A percentile compares a stretch with the other conserved stretches of the same genome.
Evolutionary conservation across 2,329 filamentous ascomycete species (phyloP).

Genomic region (Microascus cirrosus): DNA sequence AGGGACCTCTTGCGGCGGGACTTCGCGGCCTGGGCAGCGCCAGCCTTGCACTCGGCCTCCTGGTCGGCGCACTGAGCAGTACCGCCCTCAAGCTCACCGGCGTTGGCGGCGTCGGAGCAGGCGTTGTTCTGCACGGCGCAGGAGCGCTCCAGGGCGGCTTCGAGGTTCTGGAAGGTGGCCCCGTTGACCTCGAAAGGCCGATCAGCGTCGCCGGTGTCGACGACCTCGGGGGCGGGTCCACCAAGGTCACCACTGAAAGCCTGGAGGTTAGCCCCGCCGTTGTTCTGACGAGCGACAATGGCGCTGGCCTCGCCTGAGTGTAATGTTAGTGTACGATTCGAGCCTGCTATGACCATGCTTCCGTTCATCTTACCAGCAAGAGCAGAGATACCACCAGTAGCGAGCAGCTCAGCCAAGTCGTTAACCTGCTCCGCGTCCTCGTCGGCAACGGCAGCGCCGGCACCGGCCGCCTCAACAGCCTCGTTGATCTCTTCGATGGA

Average conservation of each 20-base stretch:
- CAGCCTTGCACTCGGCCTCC: slow-evolving; percentile 22
- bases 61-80: slow-evolving; percentile 29
- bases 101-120: slow-evolving; percentile 34
- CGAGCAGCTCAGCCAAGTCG: not conserved
- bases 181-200: slow-evolving; percentile 40
- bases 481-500: slow-evolving; percentile 39
- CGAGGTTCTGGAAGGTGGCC: slow-evolving; percentile 37
- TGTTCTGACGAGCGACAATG: slow-evolving; percentile 4
- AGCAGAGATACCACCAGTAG: slow-evolving; percentile 1
- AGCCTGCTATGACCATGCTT: not conserved
- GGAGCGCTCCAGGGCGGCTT: slow-evolving; percentile 33
- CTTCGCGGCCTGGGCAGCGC: slow-evolving; percentile 7
- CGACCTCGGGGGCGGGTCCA: slow-evolving; percentile 27
- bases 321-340: not conserved
- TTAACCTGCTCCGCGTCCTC: not conserved
- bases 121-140: slow-evolving; percentile 38
- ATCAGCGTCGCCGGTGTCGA: slow-evolving; percentile 19
- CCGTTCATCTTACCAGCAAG: not conserved
- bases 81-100: slow-evolving; percentile 22
- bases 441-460: slow-evolving; percentile 3
- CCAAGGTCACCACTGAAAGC: slow-evolving; percentile 30
- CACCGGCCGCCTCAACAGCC: slow-evolving; percentile 22
- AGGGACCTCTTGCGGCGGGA: slow-evolving; percentile 1
- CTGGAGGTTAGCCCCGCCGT: slow-evolving; percentile 25
- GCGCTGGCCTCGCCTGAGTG: not conserved